These are phyloP conservation scores for Phytophthora podocarpi DNA, from an alignment of 352 stramenopile species.

Conservation along the genomic window DNA sequence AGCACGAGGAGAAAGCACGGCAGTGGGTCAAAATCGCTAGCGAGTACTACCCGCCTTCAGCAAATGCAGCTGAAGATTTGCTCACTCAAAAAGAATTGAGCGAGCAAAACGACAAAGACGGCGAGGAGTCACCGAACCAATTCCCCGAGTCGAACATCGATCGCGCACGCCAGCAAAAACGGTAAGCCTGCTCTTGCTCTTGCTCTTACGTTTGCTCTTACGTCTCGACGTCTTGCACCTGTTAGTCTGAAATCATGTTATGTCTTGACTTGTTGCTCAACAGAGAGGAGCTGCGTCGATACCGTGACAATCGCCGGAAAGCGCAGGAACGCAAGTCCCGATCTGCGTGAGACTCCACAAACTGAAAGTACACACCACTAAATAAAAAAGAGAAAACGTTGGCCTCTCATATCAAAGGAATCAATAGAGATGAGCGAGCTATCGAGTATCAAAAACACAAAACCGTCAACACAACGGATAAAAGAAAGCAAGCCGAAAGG, in stretches of 20 bases:
- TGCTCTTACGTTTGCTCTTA: too few relatives aligned
- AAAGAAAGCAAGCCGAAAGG: conserved; percentile 22
- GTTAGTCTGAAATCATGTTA: too few relatives aligned
- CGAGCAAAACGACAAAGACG: conserved; percentile 36
- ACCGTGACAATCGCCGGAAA: conserved; percentile 64
- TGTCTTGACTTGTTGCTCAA: conserved; percentile 1
- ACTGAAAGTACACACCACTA: not conserved
- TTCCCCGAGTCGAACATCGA: conserved; percentile 78
- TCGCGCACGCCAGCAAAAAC: conserved; percentile 69
- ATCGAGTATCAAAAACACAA: not conserved
- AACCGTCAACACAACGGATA: not conserved
- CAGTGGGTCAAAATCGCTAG: conserved; percentile 72
- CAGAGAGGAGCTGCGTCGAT: conserved; percentile 72
- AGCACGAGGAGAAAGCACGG: conserved; percentile 65
- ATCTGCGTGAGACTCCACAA: conserved; percentile 12
- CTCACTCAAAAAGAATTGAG: conserved; percentile 26
- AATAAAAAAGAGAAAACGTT: not conserved
- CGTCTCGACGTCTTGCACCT: too few relatives aligned
- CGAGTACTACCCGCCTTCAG: conserved; percentile 67
- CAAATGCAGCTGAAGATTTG: conserved; percentile 35
- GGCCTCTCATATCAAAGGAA: not conserved
- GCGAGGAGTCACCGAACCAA: conserved; percentile 34
- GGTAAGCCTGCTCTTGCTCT: conserved; percentile 25
- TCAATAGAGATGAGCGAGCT: not conserved
- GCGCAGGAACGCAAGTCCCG: conserved; percentile 60